Conservation (phyloP, 1,139 yeast species). For the Lizanozyma gosingica region DNA sequence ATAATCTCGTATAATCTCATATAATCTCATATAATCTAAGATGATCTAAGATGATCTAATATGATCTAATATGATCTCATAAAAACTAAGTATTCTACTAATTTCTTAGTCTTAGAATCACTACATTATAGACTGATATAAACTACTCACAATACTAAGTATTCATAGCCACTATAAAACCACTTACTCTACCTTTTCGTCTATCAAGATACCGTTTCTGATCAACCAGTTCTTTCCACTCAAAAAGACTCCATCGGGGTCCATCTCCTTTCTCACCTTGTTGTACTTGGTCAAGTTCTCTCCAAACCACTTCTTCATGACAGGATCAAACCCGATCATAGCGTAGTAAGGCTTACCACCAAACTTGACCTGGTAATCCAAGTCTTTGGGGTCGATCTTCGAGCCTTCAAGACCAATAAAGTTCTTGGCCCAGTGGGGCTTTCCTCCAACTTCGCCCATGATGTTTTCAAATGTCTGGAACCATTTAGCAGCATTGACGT, state of each 20-base stretch:
- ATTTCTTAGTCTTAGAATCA: too few relatives aligned
- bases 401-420: constrained; percentile 58
- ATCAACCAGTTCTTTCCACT: constrained; percentile 72
- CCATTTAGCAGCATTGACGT: constrained; percentile 76
- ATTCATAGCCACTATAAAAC: too few relatives aligned
- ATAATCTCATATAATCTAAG: too few relatives aligned
- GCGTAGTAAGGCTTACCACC: constrained; percentile 53
- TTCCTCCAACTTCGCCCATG: constrained; percentile 73
- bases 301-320: constrained; percentile 75
- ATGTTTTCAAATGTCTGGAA: constrained; percentile 74
- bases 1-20: too few relatives aligned
- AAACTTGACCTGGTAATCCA: constrained; percentile 26
- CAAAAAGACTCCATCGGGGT: constrained; percentile 75
- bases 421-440: constrained; percentile 99
- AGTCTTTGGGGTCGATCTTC: constrained; percentile 12
- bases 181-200: too few relatives aligned
- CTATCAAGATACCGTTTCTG: constrained; percentile 68
- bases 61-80: too few relatives aligned
- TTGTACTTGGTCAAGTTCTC: constrained; percentile 55
- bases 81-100: too few relatives aligned
- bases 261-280: constrained; percentile 53
- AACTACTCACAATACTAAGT: too few relatives aligned
- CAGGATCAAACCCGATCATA: constrained; percentile 72
- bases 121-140: too few relatives aligned
- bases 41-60: too few relatives aligned